phyloP scores from a whole-genome alignment of 352 stramenopile genomes.

The Thraustotheca clavata region DNA sequence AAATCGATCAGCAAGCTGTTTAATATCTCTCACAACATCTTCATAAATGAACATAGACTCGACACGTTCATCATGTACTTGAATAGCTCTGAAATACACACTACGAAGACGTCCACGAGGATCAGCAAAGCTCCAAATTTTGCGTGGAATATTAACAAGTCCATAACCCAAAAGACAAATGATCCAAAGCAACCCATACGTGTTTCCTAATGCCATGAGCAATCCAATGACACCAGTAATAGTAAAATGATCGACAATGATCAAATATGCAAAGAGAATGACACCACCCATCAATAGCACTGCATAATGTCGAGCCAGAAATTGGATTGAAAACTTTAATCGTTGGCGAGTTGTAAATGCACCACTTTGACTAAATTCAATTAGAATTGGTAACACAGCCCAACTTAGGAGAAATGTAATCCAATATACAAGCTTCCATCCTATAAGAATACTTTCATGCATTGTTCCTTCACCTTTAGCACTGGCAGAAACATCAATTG shows the following conservation, averaged over 20 bases:
- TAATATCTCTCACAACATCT: constrained; percentile 36
- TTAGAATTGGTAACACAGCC: constrained; percentile 48
- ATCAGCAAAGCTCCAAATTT: constrained; percentile 36
- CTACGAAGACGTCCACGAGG: constrained; percentile 34
- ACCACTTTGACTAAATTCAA: constrained; percentile 50
- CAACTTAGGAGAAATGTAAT: constrained; percentile 54
- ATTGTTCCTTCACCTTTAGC: neutral
- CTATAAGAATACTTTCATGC: constrained; percentile 17
- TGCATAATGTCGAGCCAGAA: constrained; percentile 50
- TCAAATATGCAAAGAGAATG: constrained; percentile 38
- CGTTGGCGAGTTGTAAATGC: constrained; percentile 43
- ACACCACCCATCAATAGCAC: constrained; percentile 28
- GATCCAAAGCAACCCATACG: constrained; percentile 53
- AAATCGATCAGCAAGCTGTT: constrained; percentile 35
- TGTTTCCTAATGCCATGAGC: constrained; percentile 53
- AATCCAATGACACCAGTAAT: constrained; percentile 39
- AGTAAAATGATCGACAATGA: constrained; percentile 51
- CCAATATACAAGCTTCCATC: constrained; percentile 61
- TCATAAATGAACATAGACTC: constrained; percentile 53
- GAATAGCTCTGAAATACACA: constrained; percentile 44
- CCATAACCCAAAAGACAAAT: constrained; percentile 54
- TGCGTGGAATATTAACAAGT: constrained; percentile 46
- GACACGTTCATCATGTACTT: constrained; percentile 56
- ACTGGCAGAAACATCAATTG: constrained; percentile 38
- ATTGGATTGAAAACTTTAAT: constrained; percentile 30